Conservation (phyloP, 176 grass and related monocot species). For the Oryza glumipatula region DNA sequence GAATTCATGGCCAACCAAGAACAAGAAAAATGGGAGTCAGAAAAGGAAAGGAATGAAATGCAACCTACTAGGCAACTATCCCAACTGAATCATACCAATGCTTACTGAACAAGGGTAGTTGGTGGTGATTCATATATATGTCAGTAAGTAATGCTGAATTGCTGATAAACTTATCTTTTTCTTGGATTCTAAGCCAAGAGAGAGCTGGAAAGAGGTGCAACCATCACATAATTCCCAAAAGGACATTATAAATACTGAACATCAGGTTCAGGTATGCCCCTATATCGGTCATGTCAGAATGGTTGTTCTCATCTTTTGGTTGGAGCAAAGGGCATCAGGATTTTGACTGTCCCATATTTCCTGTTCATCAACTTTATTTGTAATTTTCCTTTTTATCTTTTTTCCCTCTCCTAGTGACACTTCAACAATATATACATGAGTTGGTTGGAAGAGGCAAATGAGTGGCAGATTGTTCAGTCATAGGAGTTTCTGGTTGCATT, state of each 20-base stretch:
- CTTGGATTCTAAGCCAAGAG: conserved; percentile 48
- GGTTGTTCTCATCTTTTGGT: conserved; percentile 34
- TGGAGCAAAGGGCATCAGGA: conserved; percentile 14
- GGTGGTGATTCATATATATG: conserved; percentile 24
- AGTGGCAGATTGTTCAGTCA: neutral
- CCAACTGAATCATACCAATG: neutral
- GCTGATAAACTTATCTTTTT: neutral
- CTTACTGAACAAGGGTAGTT: conserved; percentile 32
- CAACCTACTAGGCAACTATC: neutral
- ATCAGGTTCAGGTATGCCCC: conserved; percentile 39
- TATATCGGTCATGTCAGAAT: conserved; percentile 30
- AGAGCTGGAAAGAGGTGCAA: conserved; percentile 46
- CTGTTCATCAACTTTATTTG: neutral
- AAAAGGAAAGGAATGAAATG: neutral
- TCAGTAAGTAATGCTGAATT: neutral
- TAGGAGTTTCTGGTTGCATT: conserved; percentile 13
- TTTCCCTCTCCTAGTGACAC: neutral
- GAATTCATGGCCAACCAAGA: neutral
- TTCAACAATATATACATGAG: conserved; percentile 1
- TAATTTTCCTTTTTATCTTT: neutral
- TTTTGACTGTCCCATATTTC: neutral
- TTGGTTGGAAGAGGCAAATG: neutral
- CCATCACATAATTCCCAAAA: conserved; percentile 34
- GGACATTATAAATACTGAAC: conserved; percentile 28
- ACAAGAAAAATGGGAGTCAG: neutral